phyloP scores from a whole-genome alignment of 257 asterid genomes.

The Solanum paucissectum region DNA sequence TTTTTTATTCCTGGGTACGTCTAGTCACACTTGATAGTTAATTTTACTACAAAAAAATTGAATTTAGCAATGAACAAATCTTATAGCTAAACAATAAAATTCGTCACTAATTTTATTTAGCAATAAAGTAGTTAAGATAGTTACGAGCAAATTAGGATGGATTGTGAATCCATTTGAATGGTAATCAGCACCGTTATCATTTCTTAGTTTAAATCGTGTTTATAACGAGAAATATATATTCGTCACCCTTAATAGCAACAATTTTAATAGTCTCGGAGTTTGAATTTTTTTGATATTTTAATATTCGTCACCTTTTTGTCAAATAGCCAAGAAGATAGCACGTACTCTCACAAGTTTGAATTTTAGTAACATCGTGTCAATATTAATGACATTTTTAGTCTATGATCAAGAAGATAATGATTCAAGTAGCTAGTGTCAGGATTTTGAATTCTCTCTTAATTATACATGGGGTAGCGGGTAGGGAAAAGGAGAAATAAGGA shows the following conservation, averaged over 20 bases:
- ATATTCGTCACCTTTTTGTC: background rate
- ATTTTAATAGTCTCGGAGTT: background rate
- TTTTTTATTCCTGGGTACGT: background rate
- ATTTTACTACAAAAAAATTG: background rate
- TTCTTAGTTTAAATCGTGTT: background rate
- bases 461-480: background rate
- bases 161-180: no score
- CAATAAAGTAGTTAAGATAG: no score
- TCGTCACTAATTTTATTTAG: no score
- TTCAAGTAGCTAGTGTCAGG: background rate
- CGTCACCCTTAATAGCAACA: background rate
- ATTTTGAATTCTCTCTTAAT: background rate
- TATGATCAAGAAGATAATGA: background rate
- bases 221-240: background rate
- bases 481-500: background rate
- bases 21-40: background rate
- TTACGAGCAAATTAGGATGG: no score
- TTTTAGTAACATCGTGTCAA: background rate
- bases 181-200: background rate
- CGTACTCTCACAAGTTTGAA: background rate
- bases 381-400: background rate
- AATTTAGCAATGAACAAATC: accelerated
- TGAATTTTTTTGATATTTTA: background rate
- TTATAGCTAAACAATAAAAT: no score
- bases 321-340: background rate